Evolutionary conservation across 2,329 filamentous ascomycete species (phyloP), one percentile per base, ranked within the genome.

Genomic region (Parastagonospora nodorum): DNA sequence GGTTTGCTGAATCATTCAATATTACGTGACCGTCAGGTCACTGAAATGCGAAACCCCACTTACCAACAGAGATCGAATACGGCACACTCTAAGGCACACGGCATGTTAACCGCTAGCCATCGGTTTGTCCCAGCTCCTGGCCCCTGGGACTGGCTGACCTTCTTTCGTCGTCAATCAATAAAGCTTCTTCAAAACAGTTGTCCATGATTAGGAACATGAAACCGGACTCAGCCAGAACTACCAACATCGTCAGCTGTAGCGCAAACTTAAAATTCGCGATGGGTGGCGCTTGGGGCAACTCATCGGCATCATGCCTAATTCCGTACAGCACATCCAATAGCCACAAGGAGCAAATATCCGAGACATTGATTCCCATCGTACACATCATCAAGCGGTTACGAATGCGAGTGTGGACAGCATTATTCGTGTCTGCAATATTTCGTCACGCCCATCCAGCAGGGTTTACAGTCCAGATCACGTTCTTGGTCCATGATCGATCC

Each of bases 111-210:
- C 19, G 42, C 47, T 47, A 24, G 50, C 46, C 38, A 45, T 55
- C 45, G 49, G 16, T 35, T 43, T 28, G 58, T 51, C 44, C 55
- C 52, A 57, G 48, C 48, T 51, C 55, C 55, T 53, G 37, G 52
- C 38, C 45, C 47, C 42, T 55, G 58, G 58, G 51, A 54, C 42
- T 40, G 19, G 19, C 10, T 41, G 49, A 46, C 52, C 42, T 40
- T 51, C 49, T 41, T 55, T 48, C 35, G 52, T 38, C 49, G 45
- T 58, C 28, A 66, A 62, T 65, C 61, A 48, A 66, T 66, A 66
- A 66, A 65, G 61, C 63, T 66, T 66, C 60, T 62, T 61, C 58
- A 24, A 24, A 24, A 35, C 42, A 53, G 53, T 65, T 57, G 59
- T 57, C 41, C 53, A 55, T 48, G 31, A 45, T 30, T 19, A 29